Evolutionary conservation across 2,329 filamentous ascomycete species (phyloP).

Genomic region (Fusarium concolor): DNA sequence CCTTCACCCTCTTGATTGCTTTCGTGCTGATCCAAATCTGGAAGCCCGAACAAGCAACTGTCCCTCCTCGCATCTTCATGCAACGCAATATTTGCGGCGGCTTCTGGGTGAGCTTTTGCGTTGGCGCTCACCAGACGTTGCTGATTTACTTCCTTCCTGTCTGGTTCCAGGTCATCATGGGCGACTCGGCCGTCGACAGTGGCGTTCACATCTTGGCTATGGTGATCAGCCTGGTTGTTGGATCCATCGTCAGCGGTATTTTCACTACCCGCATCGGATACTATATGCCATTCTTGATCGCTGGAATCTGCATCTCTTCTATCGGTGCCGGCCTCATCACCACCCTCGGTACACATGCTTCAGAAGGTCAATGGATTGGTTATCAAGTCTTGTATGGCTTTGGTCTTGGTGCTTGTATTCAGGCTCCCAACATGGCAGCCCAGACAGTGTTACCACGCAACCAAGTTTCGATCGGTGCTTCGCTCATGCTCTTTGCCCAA

Average conservation of each 20-base stretch:
- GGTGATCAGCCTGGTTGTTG: constrained; percentile 47
- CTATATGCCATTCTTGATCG: constrained; percentile 56
- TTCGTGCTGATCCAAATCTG: constrained; percentile 56
- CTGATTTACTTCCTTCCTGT: constrained; percentile 59
- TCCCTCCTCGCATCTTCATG: constrained; percentile 56
- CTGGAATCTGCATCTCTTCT: constrained; percentile 48
- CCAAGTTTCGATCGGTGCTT: constrained; percentile 61
- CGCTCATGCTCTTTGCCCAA: constrained; percentile 60
- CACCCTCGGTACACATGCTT: constrained; percentile 46
- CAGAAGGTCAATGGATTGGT: constrained; percentile 45
- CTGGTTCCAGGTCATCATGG: constrained; percentile 63
- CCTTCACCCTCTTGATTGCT: constrained; percentile 52
- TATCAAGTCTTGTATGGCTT: constrained; percentile 56
- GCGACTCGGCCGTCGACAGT: constrained; percentile 45
- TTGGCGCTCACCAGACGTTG: constrained; percentile 47
- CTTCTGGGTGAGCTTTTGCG: constrained; percentile 44
- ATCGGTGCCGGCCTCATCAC: constrained; percentile 57
- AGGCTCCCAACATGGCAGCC: constrained; percentile 59
- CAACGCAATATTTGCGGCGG: constrained; percentile 55
- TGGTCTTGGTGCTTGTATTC: constrained; percentile 57
- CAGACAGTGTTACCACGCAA: constrained; percentile 57
- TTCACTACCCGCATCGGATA: constrained; percentile 52
- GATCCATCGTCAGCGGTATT: constrained; percentile 45
- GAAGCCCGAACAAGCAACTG: constrained; percentile 53
- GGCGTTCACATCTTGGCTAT: constrained; percentile 48